These are phyloP conservation scores for Colletotrichum somersetense DNA, from an alignment of 2,329 filamentous ascomycete genomes.

Conservation along the genomic window DNA sequence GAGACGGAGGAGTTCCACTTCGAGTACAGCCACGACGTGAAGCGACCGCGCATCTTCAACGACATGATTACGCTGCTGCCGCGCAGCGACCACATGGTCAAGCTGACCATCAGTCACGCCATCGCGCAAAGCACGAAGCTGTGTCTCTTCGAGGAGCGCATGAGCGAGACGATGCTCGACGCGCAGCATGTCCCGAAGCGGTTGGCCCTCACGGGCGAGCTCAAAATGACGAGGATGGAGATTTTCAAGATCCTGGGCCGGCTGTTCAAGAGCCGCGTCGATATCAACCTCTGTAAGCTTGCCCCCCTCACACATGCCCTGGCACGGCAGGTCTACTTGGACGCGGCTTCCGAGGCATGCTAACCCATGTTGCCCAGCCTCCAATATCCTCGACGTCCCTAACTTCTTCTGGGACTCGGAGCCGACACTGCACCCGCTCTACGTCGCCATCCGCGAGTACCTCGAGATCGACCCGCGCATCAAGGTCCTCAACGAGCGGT, in stretches of 20 bases:
- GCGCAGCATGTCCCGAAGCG: slow-evolving; percentile 93
- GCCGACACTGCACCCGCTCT: slow-evolving; percentile 93
- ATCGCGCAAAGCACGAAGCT: slow-evolving; percentile 98
- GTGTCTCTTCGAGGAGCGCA: slow-evolving; percentile 94
- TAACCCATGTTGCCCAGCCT: slow-evolving; percentile 66
- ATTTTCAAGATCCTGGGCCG: slow-evolving; percentile 92
- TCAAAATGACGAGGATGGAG: slow-evolving; percentile 92
- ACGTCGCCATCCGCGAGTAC: slow-evolving; percentile 94
- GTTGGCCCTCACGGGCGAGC: slow-evolving; percentile 87
- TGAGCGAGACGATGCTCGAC: slow-evolving; percentile 93
- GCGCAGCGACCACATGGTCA: slow-evolving; percentile 96
- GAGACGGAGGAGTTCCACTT: slow-evolving; percentile 99
- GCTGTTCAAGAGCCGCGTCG: slow-evolving; percentile 92
- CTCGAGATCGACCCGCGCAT: slow-evolving; percentile 97
- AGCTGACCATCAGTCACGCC: slow-evolving; percentile 95
- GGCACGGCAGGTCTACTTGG: not conserved
- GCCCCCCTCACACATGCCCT: not conserved
- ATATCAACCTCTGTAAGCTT: slow-evolving; percentile 93
- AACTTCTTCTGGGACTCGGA: slow-evolving; percentile 99
- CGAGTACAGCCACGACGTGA: slow-evolving; percentile 89
- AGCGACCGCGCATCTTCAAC: slow-evolving; percentile 93
- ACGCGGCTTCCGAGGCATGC: not conserved
- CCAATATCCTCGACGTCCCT: slow-evolving; percentile 94
- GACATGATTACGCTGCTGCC: slow-evolving; percentile 98
- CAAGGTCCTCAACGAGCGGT: slow-evolving; percentile 96